phyloP scores from a whole-genome alignment of 2,329 filamentous ascomycete species.

The Sarocladium oryzae region DNA sequence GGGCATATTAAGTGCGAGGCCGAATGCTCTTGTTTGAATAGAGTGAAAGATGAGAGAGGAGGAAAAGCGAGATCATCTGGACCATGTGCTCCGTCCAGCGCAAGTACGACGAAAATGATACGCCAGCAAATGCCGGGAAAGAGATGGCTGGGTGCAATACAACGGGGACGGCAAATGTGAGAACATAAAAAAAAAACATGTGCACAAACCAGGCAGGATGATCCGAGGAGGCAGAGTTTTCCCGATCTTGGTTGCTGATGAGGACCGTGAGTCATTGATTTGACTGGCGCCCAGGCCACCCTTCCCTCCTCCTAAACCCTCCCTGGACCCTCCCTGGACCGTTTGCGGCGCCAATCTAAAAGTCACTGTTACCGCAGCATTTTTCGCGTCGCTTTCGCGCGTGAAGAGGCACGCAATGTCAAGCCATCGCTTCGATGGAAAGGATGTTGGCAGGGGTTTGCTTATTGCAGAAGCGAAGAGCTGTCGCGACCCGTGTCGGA shows the following conservation, averaged over 20 bases:
- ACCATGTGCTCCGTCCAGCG: too few relatives aligned
- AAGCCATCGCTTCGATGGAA: too few relatives aligned
- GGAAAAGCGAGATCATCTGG: too few relatives aligned
- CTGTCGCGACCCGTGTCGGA: neutral
- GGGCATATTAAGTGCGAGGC: neutral
- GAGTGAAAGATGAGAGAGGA: neutral
- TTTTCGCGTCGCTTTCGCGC: neutral
- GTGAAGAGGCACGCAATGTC: neutral
- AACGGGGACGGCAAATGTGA: too few relatives aligned
- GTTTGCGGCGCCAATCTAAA: slow-evolving; percentile 4
- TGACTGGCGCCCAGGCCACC: slow-evolving; percentile 1
- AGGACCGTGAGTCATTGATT: slow-evolving; percentile 7
- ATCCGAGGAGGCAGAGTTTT: slow-evolving; percentile 8
- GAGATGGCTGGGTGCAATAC: neutral
- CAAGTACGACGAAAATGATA: too few relatives aligned
- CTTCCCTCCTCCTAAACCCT: too few relatives aligned
- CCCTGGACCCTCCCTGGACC: slow-evolving; percentile 1
- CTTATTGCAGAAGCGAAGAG: too few relatives aligned
- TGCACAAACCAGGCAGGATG: neutral
- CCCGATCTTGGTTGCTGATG: too few relatives aligned
- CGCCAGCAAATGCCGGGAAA: neutral
- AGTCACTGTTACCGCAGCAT: neutral
- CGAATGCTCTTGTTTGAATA: neutral
- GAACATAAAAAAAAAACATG: neutral
- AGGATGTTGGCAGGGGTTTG: too few relatives aligned